Percentiles rank a stretch among this genome's conserved stretches.
Conservation (phyloP, 1,284 basidiomycete species). For the Papiliotrema nemorosa region DNA sequence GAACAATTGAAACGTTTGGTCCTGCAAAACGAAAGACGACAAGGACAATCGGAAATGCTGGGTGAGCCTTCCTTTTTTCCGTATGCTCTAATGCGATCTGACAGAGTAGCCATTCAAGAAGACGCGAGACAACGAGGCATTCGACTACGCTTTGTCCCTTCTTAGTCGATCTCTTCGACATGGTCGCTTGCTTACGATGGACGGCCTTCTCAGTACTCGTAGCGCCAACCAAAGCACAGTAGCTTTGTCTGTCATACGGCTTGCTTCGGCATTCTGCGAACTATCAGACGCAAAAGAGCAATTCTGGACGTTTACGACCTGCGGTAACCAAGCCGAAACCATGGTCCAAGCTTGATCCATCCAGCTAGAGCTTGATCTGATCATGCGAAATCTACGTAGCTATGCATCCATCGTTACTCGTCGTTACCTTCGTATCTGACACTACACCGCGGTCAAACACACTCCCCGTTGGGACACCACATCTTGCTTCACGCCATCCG, state of each 20-base stretch:
- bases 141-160: conserved; percentile 28
- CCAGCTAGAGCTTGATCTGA: too few relatives aligned
- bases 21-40: conserved; percentile 52
- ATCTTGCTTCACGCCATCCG: conserved; percentile 19
- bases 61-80: conserved; percentile 21
- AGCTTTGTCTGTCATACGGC: too few relatives aligned
- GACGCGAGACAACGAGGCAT: conserved; percentile 34
- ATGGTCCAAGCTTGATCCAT: too few relatives aligned
- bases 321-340: too few relatives aligned
- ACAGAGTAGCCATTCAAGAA: conserved; percentile 25
- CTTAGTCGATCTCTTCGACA: neutral
- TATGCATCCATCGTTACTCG: too few relatives aligned
- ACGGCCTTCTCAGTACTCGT: too few relatives aligned
- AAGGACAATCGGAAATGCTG: conserved; percentile 43
- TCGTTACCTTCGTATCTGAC: neutral
- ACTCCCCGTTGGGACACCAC: conserved; percentile 38
- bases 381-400: too few relatives aligned
- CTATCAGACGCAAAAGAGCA: too few relatives aligned
- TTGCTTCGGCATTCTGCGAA: too few relatives aligned
- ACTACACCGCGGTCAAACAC: conserved; percentile 31
- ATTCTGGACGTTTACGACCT: too few relatives aligned
- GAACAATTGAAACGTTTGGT: conserved; percentile 90
- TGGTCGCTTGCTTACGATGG: too few relatives aligned
- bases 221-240: too few relatives aligned
- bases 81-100: neutral